Percentiles rank a stretch among this genome's conserved stretches.
phyloP scores from a whole-genome alignment of 2,329 filamentous ascomycete genomes.

The Iodosphaeria phyllophila region DNA sequence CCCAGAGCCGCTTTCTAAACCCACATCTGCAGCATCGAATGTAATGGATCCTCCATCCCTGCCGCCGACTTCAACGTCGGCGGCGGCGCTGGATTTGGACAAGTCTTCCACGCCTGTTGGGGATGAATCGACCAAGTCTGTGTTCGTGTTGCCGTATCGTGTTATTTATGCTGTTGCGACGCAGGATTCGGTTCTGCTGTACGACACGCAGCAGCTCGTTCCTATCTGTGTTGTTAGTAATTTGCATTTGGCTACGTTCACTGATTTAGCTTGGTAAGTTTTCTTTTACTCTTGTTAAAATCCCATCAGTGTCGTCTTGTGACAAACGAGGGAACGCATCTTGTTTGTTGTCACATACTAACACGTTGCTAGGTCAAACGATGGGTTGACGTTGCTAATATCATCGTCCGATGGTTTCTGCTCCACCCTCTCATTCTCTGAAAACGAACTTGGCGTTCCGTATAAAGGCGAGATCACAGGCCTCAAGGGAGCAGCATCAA shows the following conservation, averaged over 20 bases:
- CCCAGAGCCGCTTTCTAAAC: slow-evolving; percentile 60
- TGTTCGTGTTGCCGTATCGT: slow-evolving; percentile 76
- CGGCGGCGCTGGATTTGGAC: slow-evolving; percentile 26
- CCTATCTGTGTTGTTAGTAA: slow-evolving; percentile 93
- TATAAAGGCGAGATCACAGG: slow-evolving; percentile 52
- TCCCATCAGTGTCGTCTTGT: too few relatives aligned
- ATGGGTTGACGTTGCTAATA: slow-evolving; percentile 67
- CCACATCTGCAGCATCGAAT: slow-evolving; percentile 31
- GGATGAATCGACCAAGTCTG: slow-evolving; percentile 37
- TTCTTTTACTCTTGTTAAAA: not conserved
- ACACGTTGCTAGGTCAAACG: slow-evolving; percentile 41
- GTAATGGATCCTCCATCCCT: slow-evolving; percentile 73
- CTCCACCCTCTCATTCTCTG: slow-evolving; percentile 68
- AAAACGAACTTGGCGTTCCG: slow-evolving; percentile 68
- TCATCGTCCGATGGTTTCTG: slow-evolving; percentile 98
- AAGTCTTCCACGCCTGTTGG: slow-evolving; percentile 31
- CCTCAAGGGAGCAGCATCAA: slow-evolving; percentile 22
- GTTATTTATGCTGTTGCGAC: slow-evolving; percentile 96
- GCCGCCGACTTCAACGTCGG: slow-evolving; percentile 29
- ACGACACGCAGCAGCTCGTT: slow-evolving; percentile 92
- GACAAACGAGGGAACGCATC: too few relatives aligned
- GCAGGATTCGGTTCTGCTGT: slow-evolving; percentile 83
- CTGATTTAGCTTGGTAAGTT: slow-evolving; percentile 79
- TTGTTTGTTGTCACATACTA: not conserved
- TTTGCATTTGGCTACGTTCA: slow-evolving; percentile 92